Percentiles rank a stretch among this genome's conserved stretches.
Evolutionary conservation across 129 eudicot species (phyloP).

Genomic region (Chrysanthemum makinoi): DNA sequence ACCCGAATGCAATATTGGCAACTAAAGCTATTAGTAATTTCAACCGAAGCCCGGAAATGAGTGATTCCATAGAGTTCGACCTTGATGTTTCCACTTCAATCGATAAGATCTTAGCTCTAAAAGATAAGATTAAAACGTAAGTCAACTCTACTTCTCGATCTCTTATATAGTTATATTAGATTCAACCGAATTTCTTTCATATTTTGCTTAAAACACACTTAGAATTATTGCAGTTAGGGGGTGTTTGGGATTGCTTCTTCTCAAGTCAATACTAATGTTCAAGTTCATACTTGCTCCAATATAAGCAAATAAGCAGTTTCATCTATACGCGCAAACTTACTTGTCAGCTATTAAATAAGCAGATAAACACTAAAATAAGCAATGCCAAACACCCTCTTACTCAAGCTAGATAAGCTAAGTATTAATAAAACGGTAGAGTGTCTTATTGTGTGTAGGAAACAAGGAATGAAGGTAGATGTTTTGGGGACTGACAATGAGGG

Average conservation of each 20-base stretch:
- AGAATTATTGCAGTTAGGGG: not conserved
- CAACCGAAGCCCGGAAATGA: conserved; percentile 76
- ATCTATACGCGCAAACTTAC: too few relatives aligned
- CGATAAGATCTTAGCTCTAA: conserved; percentile 52
- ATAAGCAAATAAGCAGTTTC: too few relatives aligned
- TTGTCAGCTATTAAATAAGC: too few relatives aligned
- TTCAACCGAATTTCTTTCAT: not conserved
- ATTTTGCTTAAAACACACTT: conserved; percentile 16
- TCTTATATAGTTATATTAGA: not conserved
- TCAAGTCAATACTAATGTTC: too few relatives aligned
- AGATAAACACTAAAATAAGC: too few relatives aligned
- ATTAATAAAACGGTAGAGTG: conserved; percentile 25
- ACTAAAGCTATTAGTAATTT: conserved; percentile 73
- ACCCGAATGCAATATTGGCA: conserved; percentile 67
- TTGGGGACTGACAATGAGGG: conserved; percentile 39
- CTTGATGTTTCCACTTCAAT: conserved; percentile 60
- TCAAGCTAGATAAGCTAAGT: conserved; percentile 20
- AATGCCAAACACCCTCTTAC: not conserved
- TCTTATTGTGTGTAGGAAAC: conserved; percentile 37
- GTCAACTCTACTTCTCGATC: conserved; percentile 22
- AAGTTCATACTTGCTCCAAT: too few relatives aligned
- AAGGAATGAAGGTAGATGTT: conserved; percentile 40
- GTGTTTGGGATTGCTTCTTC: too few relatives aligned
- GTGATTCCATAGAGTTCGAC: conserved; percentile 59
- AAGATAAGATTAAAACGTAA: conserved; percentile 56